Base-by-base conservation (phyloP, 805 yeast genomes). In the Yarrowia keelungensis region DNA sequence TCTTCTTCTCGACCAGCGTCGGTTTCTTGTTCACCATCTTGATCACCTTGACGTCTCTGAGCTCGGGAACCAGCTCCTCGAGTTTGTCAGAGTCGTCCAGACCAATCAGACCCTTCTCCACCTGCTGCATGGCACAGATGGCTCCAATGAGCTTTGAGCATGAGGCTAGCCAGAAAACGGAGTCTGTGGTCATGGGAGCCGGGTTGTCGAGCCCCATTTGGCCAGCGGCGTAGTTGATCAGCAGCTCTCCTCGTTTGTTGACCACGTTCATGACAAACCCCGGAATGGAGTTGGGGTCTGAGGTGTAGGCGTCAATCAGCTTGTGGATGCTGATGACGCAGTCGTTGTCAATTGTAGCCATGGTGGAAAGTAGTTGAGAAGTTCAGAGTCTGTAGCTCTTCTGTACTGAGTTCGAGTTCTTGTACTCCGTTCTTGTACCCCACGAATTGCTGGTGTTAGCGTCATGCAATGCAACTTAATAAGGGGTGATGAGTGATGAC, bases 61-160 rank as follows among this genome's bases (percentile, higher is more conserved):
- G 69, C 66, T 78, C 79, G 9, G 82, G 81, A 3, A 75, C 59
- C 42, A 76, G 68, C 7, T 73, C 50, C 46, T 77, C 78, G 41
- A 78, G 72, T 22, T 75, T 76, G 9, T 74, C 80, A 9, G 74
- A 65, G 59, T 78, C 78, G 64, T 79, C 78, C n/a, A 78, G 71
- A 3, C 69, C 71, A 41, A 80, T 58, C 22, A 71, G 59, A 2
- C 81, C 81, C 45, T 72, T 71, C 41, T 80, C 83, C 16, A 77
- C 75, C 36, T 78, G 70, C 69, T 78, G 81, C 45, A 80, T 69
- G 1, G 73, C 69, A 2, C 80, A 81, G 43, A 76, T 73, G 0
- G 76, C 71, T 11, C 78, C 75, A 12, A 78, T 69, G 36, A 76
- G 65, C 69, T 79, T 79, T 1, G 82, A 76, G 32, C 78, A 74